Base-by-base conservation (phyloP, 768 basidiomycete species). In the Rhizopogon rudus region DNA sequence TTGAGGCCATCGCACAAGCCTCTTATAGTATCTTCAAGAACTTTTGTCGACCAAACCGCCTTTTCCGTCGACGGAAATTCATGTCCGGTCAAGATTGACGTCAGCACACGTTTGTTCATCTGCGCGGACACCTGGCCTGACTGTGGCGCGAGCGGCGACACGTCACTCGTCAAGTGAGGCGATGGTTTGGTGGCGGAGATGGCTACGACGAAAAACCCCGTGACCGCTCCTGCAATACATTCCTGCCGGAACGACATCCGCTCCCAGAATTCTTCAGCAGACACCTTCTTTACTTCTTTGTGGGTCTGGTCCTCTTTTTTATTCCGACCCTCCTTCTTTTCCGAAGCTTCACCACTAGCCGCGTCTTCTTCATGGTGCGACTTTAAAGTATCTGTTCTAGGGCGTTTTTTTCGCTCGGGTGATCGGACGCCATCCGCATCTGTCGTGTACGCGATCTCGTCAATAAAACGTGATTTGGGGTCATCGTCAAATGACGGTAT, bases 401-500 rank as follows among this genome's bases (percentile, higher is more conserved):
- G 63, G 2, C 84, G 81, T 67, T 91, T 88, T 53, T 91, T 88
- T 53, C 78, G 75, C 53, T 74, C 74, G 3, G 87, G 87, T 8
- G 86, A 84, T 63, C 73, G 79, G 55, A 87, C 68, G 1, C 75
- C 77, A 43, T 80, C 81, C 53, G 74, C 81, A 46, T 83, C 80
- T 46, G 79, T 82, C 7, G 81, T 89, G 59, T 81, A 85, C 41
- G 87, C 91, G 51, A 98, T 83, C 71, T 97, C 94, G 68, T 91
- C 89, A 67, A 99, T 71, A 68, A 98, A 98, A 16, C 97, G 82
- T 54, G 90, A 84, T 70, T 98, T 98, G 6, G 97, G 95, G 69
- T 97, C 94, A 64, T 99, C 97, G n/a, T 93, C 90, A 65, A 98
- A 93, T 53, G 82, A 87, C 2, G 97, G 97, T 20, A 99, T 87